Evolutionary conservation across 2,329 filamentous ascomycete genomes (phyloP).

Genomic region (Emmonsia crescens): DNA sequence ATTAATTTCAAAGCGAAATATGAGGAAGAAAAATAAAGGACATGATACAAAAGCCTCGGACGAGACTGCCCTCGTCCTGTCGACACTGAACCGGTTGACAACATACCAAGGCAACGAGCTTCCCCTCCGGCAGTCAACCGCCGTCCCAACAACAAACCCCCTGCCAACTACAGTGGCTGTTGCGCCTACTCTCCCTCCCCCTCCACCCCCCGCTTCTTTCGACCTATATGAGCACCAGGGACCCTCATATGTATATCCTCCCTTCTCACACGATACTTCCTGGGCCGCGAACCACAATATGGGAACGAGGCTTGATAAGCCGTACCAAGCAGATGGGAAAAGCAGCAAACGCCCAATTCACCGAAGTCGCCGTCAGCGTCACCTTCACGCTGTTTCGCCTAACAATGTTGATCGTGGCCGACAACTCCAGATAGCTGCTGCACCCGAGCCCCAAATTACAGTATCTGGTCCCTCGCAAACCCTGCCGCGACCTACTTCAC

Average conservation of each 20-base stretch:
- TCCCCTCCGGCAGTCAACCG: neutral
- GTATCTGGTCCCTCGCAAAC: neutral
- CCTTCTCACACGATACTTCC: neutral
- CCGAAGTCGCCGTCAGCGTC: neutral
- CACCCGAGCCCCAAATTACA: neutral
- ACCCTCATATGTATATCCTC: neutral
- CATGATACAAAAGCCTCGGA: neutral
- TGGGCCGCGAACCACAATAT: neutral
- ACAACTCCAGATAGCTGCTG: neutral
- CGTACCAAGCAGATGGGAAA: neutral
- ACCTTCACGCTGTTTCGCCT: neutral
- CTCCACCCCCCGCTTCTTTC: neutral
- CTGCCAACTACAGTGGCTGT: neutral
- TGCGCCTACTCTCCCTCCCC: neutral
- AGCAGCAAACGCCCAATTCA: neutral
- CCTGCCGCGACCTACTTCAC: neutral
- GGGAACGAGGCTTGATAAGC: neutral
- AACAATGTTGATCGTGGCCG: neutral
- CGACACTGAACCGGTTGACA: neutral
- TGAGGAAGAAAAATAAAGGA: neutral
- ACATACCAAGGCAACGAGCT: neutral
- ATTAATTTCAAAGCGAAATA: neutral
- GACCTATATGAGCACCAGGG: neutral
- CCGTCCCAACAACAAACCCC: neutral
- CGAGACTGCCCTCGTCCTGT: neutral